phyloP scores from a whole-genome alignment of 345 rosid species.

The Salix arbutifolia region DNA sequence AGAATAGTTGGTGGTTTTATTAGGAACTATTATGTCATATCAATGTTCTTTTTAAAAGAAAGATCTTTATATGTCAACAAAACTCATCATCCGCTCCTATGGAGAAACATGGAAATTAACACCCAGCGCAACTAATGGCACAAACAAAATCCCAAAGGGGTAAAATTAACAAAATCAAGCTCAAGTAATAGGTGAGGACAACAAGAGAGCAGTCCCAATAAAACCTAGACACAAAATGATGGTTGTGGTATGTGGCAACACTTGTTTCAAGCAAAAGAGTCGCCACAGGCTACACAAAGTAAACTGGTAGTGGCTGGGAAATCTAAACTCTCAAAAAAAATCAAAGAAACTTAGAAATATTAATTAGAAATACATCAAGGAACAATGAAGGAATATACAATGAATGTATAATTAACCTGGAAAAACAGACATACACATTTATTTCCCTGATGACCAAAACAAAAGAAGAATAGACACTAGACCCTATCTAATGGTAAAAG shows the following conservation, averaged over 20 bases:
- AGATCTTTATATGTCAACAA: neutral
- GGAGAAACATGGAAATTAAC: neutral
- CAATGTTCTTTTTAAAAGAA: neutral
- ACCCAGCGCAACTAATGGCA: neutral
- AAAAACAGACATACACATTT: neutral
- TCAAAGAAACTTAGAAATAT: neutral
- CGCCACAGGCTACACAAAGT: neutral
- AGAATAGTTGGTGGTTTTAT: too few species aligned
- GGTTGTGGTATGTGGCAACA: neutral
- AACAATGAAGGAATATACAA: neutral
- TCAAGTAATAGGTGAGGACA: neutral
- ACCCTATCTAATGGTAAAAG: constrained; percentile 1
- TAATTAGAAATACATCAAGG: neutral
- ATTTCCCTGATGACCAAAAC: neutral
- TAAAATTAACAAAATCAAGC: neutral
- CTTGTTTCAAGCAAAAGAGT: neutral
- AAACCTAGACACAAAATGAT: neutral
- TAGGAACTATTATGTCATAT: neutral
- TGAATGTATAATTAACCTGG: neutral
- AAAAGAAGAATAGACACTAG: constrained; percentile 5
- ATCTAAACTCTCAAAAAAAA: neutral
- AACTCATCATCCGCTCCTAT: neutral
- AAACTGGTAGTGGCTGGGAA: neutral
- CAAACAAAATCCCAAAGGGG: neutral
- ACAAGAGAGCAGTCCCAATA: neutral